Evolutionary conservation across 768 basidiomycete species (phyloP).

Genomic region (Mycena polygramma): DNA sequence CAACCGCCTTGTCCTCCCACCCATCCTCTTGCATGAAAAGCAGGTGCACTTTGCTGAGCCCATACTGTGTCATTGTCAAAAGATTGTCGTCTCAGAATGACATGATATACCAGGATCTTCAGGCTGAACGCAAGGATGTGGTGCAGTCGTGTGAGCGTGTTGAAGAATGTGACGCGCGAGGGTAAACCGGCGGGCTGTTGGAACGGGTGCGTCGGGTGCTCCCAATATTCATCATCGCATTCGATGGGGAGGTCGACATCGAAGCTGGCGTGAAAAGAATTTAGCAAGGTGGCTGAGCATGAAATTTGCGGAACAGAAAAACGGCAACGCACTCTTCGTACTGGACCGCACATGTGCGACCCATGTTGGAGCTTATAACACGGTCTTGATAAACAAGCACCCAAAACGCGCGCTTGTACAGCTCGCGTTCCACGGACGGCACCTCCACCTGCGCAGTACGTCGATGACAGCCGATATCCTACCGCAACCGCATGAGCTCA

Average conservation of each 20-base stretch:
- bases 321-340: constrained; percentile 51
- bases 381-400: constrained; percentile 56
- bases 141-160: constrained; percentile 65
- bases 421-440: constrained; percentile 70
- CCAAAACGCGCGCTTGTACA: constrained; percentile 83
- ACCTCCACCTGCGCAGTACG: constrained; percentile 46
- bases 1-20: constrained; percentile 76
- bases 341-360: constrained; percentile 51
- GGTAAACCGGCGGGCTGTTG: constrained; percentile 72
- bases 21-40: constrained; percentile 59
- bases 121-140: constrained; percentile 72
- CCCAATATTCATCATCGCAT: constrained; percentile 82
- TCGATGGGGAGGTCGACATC: constrained; percentile 75
- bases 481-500: constrained; percentile 54
- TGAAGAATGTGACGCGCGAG: constrained; percentile 68
- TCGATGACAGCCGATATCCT: constrained; percentile 27
- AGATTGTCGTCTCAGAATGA: too few species aligned
- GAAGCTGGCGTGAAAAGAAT: constrained; percentile 57
- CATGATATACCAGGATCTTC: constrained; percentile 62
- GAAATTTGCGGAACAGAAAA: too few species aligned
- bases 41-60: constrained; percentile 72
- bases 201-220: constrained; percentile 65
- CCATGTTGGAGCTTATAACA: constrained; percentile 62
- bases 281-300: too few species aligned
- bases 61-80: constrained; percentile 57